Conservation (phyloP, 192 early-diverging fungal genomes). For the Gonapodya prolifera region DNA sequence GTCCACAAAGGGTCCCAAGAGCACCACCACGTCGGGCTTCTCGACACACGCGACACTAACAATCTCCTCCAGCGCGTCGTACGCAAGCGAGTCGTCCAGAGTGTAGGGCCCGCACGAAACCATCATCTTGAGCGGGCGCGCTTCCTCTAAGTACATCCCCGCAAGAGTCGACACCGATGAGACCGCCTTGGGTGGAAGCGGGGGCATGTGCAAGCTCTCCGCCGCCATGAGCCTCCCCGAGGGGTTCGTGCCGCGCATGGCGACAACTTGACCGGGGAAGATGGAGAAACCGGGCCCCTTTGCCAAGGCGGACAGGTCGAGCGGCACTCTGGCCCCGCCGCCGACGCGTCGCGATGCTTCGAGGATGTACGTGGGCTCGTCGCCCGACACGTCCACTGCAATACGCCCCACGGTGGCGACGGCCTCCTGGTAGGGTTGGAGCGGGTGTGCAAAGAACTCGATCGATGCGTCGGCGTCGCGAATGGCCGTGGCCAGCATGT, state of each 20-base stretch:
- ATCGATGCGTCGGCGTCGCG: conserved; percentile 4
- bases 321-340: conserved; percentile 47
- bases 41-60: conserved; percentile 40
- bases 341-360: conserved; percentile 73
- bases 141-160: conserved; percentile 26
- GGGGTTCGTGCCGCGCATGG: conserved; percentile 49
- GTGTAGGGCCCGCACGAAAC: conserved; percentile 81
- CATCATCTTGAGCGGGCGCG: conserved; percentile 36
- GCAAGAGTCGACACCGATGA: conserved; percentile 23
- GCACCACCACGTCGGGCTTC: conserved; percentile 65
- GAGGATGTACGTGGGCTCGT: conserved; percentile 57
- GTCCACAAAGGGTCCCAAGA: conserved; percentile 66
- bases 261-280: conserved; percentile 85
- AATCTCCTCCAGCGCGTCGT: conserved; percentile 71
- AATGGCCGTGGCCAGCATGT: conserved; percentile 34
- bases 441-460: conserved; percentile 26
- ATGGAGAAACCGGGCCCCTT: conserved; percentile 37
- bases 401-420: conserved; percentile 67
- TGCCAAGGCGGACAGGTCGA: conserved; percentile 44
- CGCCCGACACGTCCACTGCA: conserved; percentile 52
- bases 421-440: conserved; percentile 35
- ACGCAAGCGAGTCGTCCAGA: conserved; percentile 60
- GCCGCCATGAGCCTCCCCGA: conserved; percentile 17
- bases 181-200: conserved; percentile 35
- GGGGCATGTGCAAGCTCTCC: conserved; percentile 18